Evolutionary conservation across 129 eudicot species (phyloP), one percentile per base, ranked within the genome.

Genomic region (Arctium lappa): DNA sequence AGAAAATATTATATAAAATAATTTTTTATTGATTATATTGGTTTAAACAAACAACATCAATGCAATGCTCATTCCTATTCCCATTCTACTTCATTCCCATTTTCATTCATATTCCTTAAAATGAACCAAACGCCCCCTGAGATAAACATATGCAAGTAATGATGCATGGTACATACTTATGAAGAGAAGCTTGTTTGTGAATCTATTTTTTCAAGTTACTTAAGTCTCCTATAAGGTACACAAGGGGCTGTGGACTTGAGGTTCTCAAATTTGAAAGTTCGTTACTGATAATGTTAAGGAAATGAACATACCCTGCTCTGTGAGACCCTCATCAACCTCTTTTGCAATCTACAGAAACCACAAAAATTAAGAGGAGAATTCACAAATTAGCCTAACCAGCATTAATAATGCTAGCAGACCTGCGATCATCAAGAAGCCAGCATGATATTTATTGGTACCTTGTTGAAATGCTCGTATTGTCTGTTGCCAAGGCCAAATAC

Each of bases 391-490:
- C 69, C 69, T 69, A 83, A 78, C 34, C 63, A 37, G 71, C 36
- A 83, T 18, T 62, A 18, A 44, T 60, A 56, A 53, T 37, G 70
- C 38, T 66, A 69, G 72, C 11, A 82, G n/a, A 83, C 42, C 40
- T 50, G 30, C 2, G 39, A 33, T 15, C 15, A 46, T 65, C 12
- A 62, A 46, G 22, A 73, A 65, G 16, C 11, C 56, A 29, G 34
- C 75, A 73, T 31, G 48, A 62, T 62, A 46, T 48, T 9, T n/a
- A 73, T 62, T 38, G 9, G 38, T 79, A 95, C 98, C 97, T 95
- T 91, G 88, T 95, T 95, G 82, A 95, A 95, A 91, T 95, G 99
- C 84, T 95, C 98, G 69, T 95, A 95, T 48, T 95, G 99, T 82
- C 91, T 87, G 83, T 95, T 95, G 30, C 99, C 99, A 44, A 91